phyloP scores from a whole-genome alignment of 106 monocot genomes.

The Posidonia australis region DNA sequence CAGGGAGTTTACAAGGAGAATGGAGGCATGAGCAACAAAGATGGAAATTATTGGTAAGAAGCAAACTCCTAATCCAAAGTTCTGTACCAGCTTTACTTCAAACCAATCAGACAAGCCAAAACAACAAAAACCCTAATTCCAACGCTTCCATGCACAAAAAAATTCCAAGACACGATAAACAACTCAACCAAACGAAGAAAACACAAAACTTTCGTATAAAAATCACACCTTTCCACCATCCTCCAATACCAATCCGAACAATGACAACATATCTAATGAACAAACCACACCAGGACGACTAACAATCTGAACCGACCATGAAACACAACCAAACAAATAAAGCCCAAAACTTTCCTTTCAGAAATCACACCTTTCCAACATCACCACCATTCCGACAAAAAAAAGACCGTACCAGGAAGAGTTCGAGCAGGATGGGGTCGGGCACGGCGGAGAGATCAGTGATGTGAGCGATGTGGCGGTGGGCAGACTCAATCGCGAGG shows the following conservation, averaged over 20 bases:
- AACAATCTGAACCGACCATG: not conserved
- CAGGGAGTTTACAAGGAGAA: no score
- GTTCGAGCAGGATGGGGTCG: conserved; percentile 52
- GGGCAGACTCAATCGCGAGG: conserved; percentile 54
- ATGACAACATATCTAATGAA: not conserved
- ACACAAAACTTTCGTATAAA: not conserved
- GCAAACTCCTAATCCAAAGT: no score
- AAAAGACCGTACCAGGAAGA: conserved; percentile 34
- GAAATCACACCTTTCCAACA: not conserved
- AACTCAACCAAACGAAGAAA: no score
- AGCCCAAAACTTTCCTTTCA: not conserved
- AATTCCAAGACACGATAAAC: no score
- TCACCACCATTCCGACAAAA: no score
- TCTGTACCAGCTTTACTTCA: no score
- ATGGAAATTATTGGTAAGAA: no score
- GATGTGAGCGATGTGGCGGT: conserved; percentile 48
- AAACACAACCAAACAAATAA: not conserved
- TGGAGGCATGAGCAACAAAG: no score
- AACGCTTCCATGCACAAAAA: no score
- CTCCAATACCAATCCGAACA: not conserved
- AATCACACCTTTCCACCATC: not conserved
- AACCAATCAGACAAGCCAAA: no score
- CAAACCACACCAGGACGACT: not conserved
- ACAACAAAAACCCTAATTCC: no score
- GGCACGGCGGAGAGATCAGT: conserved; percentile 58